Base-by-base conservation (phyloP, 2,329 filamentous ascomycete species). In the Rhinocladiella similis region DNA sequence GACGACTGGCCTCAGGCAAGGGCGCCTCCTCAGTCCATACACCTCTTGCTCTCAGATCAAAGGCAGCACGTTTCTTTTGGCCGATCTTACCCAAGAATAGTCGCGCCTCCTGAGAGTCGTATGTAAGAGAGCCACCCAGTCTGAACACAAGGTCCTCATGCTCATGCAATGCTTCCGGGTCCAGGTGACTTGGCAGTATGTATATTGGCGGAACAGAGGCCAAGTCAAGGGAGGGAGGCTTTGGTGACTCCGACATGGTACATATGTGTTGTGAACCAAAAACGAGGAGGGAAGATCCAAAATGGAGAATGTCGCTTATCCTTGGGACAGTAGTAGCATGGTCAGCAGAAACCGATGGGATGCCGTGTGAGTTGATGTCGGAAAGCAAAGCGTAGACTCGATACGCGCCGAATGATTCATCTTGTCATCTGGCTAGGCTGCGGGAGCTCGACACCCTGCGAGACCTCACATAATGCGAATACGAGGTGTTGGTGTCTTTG, bases 31-130 rank as follows among this genome's bases (percentile, higher is more conserved):
- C 70, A 41, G 74, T 76, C 69, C 71, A 75, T 2, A 96, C 64
- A 13, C 84, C 86, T 45, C 83, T 80, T 5, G 83, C 80, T 51
- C 90, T 81, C 59, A 97, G 75, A 72, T 97, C 93, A 65, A 95
- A 86, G 46, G 83, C 78, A 1, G 90, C 90, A 16, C 93, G 82
- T 65, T 84, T 81, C 62, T 83, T 86, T 53, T 83, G 86, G 0
- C 79, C 79, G 33, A 96, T 80, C 63, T 86, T 90, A 1, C 89
- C 91, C 27, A 97, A 70, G 1, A 96, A 78, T 2, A 97, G 71
- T 3, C 82, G 78, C 1, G 91, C 91, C 70, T 93, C 88, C 13
- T 78, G 77, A 50, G 88, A 77, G 69, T 93, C 83, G 56, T 87
- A 86, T 0, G 90, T 92, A 51, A 94, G 69, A 0, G 79, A 80